phyloP scores from a whole-genome alignment of 139 green algal genomes.

The Haematococcus lacustris region DNA sequence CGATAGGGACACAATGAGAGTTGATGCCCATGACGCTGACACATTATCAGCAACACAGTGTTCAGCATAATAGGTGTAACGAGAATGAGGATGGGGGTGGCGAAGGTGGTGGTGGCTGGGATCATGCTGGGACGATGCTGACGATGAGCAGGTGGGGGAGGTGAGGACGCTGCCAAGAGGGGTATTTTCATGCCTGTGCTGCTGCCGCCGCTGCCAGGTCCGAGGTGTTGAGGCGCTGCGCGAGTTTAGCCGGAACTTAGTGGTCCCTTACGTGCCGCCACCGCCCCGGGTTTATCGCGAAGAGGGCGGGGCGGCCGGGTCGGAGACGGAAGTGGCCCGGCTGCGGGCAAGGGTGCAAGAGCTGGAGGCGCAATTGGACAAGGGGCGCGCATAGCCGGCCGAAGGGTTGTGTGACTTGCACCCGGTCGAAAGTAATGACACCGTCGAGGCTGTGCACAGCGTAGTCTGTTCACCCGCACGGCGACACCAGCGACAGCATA shows the following conservation, averaged over 20 bases:
- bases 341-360: conserved; percentile 23
- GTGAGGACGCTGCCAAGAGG: not conserved
- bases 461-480: too few relatives aligned
- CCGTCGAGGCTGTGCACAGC: too few relatives aligned
- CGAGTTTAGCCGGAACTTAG: conserved; percentile 58
- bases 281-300: conserved; percentile 1
- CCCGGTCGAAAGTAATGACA: too few relatives aligned
- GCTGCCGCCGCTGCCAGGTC: conserved; percentile 37
- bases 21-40: not conserved
- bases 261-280: conserved; percentile 47
- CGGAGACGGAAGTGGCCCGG: conserved; percentile 33
- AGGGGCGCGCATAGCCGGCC: too few relatives aligned
- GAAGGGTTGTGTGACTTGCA: too few relatives aligned
- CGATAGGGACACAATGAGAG: too few relatives aligned
- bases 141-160: not conserved
- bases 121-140: not conserved
- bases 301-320: conserved; percentile 16
- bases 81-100: not conserved
- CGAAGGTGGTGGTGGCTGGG: too few relatives aligned
- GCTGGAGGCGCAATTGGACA: conserved; percentile 27
- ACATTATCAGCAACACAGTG: not conserved
- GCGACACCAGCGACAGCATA: too few relatives aligned
- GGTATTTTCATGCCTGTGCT: not conserved
- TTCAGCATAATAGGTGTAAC: too few relatives aligned
- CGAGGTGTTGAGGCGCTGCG: conserved; percentile 56